Base-by-base conservation (phyloP, 257 asterid species). In the Osmanthus fragrans region DNA sequence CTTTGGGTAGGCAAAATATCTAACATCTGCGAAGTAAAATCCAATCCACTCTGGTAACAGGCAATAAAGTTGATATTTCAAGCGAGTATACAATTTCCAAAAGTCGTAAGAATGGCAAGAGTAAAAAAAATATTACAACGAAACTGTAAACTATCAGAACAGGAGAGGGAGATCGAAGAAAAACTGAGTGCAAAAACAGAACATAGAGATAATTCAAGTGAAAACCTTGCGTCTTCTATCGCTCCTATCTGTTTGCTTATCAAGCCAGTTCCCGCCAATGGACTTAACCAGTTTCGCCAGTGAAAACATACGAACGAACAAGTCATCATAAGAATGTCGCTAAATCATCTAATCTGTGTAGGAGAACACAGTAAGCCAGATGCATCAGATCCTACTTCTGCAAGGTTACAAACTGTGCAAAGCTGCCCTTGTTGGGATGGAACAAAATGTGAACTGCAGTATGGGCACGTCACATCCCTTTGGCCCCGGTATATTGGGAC, bases 401-500 rank as follows among this genome's bases (percentile, higher is more conserved):
- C 81, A 79, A 87, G 85, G 66, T 82, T 85, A 70, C 89, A 87
- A 32, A 87, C 87, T 13, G 80, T 81, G 79, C 87, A 85, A 37
- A 87, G 69, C 77, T 83, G 84, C 68, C 87, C 91, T 69, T 79
- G 83, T 49, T 81, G 89, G 72, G 82, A 56, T 64, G 86, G 89
- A 66, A 85, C 89, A 69, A 85, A 87, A 71, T 84, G 89, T 12
- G 86, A 56, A 64, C 81, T 9, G 73, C 91, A 87, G 15, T 87
- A 87, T 29, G 91, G 89, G 76, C 91, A 87, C 6, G 80, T 64
- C 65, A 74, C 86, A 39, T 87, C 89, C 80, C 81, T 87, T 81
- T 87, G 91, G 32, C 91, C 91, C 19, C 87, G 82, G 79, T 87
- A 87, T 73, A 87, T 87, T 29, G 89, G 91, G 37, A 85, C 85